Evolutionary conservation across 192 early-diverging fungal genomes (phyloP).

Genomic region (Dispira simplex): DNA sequence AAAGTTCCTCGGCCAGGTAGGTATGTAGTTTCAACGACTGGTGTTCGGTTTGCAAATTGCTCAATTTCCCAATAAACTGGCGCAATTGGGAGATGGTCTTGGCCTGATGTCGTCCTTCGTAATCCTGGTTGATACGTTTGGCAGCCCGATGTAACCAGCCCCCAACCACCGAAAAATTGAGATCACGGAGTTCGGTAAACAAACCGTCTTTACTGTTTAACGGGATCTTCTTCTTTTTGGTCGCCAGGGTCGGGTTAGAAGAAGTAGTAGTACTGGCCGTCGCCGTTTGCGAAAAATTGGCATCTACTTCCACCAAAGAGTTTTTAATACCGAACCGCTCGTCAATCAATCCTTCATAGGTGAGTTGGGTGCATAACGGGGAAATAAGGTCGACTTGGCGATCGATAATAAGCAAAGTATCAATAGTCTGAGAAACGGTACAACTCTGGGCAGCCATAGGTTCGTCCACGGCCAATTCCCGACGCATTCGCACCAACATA

Average conservation of each 20-base stretch:
- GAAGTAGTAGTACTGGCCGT: constrained; percentile 11
- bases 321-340: constrained; percentile 73
- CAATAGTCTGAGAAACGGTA: constrained; percentile 43
- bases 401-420: constrained; percentile 84
- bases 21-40: constrained; percentile 42
- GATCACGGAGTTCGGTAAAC: constrained; percentile 65
- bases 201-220: constrained; percentile 71
- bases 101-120: constrained; percentile 80
- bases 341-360: constrained; percentile 94
- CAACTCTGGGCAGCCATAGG: constrained; percentile 25
- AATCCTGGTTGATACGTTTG: constrained; percentile 67
- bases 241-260: constrained; percentile 17
- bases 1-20: constrained; percentile 61
- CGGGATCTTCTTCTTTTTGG: constrained; percentile 55
- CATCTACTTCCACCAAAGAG: constrained; percentile 64
- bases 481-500: constrained; percentile 69
- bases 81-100: constrained; percentile 85
- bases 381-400: constrained; percentile 80
- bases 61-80: constrained; percentile 79
- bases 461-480: constrained; percentile 48
- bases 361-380: constrained; percentile 86
- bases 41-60: constrained; percentile 69
- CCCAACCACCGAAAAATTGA: constrained; percentile 87
- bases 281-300: constrained; percentile 31
- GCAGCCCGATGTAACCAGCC: constrained; percentile 69